Evolutionary conservation across 1,139 yeast species (phyloP), one percentile per base, ranked within the genome.

Genomic region (Scheffersomyces segobiensis): DNA sequence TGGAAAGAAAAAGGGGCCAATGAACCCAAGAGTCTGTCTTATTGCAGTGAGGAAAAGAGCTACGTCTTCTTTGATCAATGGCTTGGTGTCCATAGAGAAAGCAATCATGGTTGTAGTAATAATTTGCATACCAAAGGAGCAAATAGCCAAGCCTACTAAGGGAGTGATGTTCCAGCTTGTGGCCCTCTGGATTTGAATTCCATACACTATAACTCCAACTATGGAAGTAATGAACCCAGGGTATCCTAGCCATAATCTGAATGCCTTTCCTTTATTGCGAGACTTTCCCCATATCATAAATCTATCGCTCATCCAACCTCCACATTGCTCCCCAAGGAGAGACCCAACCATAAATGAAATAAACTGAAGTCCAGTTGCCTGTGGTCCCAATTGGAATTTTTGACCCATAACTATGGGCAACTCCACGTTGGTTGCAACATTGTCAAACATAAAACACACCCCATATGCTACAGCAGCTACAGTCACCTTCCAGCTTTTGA

Each of bases 1-100:
- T 5, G 70, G 71, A 26, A 65, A 65, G 53, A 63, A 67, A 53
- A 67, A 67, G n/a, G 70, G 70, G 18, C 70, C 70, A 22, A 66
- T 57, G 51, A 67, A 67, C 17, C 70, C 69, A 20, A 62, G 55
- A 2, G 63, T 52, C 53, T 66, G 69, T 52, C 71, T 57, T 17
- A 66, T 53, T n/a, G 65, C 56, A 5, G 69, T 66, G 46, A 67
- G 59, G 51, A 63, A 66, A 48, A 67, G 59, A 2, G 67, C 65
- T 17, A 64, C 56, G 12, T 65, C 65, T 19, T 65, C 57, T 3
- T 67, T 66, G 47, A 55, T 55, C n/a, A 46, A 7, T 8, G 64
- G 63, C 8, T 50, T 24, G 6, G 62, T 56, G 52, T 66, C 69
- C 24, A 67, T 65, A 14, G 65, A 59, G 52, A 62, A 67, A 2